Base-by-base conservation (phyloP, 208 protist species). In the Wallacemonas rigidus region DNA sequence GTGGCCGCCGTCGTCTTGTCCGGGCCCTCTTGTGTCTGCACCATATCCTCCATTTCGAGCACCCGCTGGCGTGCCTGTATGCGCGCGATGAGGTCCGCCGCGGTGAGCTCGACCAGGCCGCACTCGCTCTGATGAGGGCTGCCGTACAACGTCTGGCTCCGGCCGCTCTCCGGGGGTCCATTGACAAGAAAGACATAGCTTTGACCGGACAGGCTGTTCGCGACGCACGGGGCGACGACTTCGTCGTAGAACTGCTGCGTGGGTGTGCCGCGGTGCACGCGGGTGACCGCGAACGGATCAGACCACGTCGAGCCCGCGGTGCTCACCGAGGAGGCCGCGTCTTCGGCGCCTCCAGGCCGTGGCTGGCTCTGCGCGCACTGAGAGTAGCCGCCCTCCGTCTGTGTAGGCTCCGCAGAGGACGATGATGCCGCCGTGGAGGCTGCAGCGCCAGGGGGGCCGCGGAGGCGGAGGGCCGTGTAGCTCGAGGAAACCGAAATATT, bases 81-180 rank as follows among this genome's bases (percentile, higher is more conserved):
- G 47, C 87, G 83, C 45, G 80, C 69, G 2, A 96, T 68, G n/a
- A 92, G 70, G 38, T 94, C 88, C 43, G 75, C 77, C 39, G 91
- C 91, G 2, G 89, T 77, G 40, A 96, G 80, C 80, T 96, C 88
- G 26, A 96, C 80, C 9, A 96, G 69, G 36, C 91, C 91, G n/a
- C 81, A 71, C 68, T 93, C 88, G 58, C 82, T 87, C 71, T 90
- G 86, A 69, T 93, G 85, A 36, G 91, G 89, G 61, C 85, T 93
- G 61, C 89, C 91, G 82, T 96, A 96, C 60, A 96, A 73, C 3
- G 91, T 96, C 69, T 94, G 88, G 61, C 88, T 94, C 26, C 91
- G 91, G 6, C 91, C 91, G 64, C 91, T 96, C 56, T 94, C 86
- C 15, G 74, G 79, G 3, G 91, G 87, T 7, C 88, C 91, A 41